phyloP scores from a whole-genome alignment of 2,329 filamentous ascomycete species.

The Alternaria sp. region DNA sequence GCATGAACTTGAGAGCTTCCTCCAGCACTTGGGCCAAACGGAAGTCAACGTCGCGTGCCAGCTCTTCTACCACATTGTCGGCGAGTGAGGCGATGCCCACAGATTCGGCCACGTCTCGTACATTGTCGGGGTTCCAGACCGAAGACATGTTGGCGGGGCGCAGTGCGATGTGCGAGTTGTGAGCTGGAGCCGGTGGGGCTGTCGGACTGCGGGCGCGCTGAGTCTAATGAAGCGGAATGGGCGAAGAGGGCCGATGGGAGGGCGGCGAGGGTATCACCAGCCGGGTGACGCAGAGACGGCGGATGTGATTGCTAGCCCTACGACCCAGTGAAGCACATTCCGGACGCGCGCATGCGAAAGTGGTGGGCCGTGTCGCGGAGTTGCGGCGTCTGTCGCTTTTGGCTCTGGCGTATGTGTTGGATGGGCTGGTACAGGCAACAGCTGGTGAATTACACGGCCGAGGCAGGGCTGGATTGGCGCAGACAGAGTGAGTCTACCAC shows the following conservation, averaged over 20 bases:
- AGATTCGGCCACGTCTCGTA: conserved; percentile 94
- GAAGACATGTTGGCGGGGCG: conserved; percentile 52
- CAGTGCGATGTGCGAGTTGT: conserved; percentile 16
- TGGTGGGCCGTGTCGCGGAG: conserved; percentile 15
- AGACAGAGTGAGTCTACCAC: neutral
- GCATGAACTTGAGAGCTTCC: conserved; percentile 96
- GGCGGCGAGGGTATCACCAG: conserved; percentile 37
- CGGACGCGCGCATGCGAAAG: conserved; percentile 38
- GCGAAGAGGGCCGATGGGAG: conserved; percentile 25
- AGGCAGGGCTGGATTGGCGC: neutral
- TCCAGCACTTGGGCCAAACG: conserved; percentile 92
- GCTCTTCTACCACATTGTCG: conserved; percentile 85
- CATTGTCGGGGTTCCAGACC: conserved; percentile 96
- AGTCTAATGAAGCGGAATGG: conserved; percentile 23
- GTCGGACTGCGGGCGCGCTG: conserved; percentile 16
- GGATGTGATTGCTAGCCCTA: conserved; percentile 45
- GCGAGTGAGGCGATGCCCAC: conserved; percentile 84
- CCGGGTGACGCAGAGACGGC: conserved; percentile 38
- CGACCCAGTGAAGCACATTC: conserved; percentile 38
- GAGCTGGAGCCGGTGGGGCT: conserved; percentile 22
- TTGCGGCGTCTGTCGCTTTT: neutral
- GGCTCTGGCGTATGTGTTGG: neutral
- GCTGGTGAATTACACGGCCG: neutral
- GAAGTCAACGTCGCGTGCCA: conserved; percentile 95
- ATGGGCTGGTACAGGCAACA: neutral